Evolutionary conservation across 1,284 basidiomycete genomes (phyloP).

Genomic region (Leccinum holopus): DNA sequence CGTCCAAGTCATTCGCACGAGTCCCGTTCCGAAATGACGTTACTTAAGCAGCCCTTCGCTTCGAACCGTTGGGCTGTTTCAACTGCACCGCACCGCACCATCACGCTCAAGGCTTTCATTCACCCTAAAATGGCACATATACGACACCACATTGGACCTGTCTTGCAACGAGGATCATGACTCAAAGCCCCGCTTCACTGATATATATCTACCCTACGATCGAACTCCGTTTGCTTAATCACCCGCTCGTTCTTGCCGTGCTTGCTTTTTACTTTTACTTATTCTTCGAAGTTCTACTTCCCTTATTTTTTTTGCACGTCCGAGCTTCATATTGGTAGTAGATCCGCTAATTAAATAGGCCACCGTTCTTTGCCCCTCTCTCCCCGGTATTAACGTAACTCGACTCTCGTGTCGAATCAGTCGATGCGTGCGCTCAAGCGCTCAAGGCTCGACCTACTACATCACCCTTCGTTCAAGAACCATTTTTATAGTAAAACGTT

Average conservation of each 20-base stretch:
- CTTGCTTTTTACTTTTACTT: slow-evolving; percentile 1
- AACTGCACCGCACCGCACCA: background rate
- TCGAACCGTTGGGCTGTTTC: slow-evolving; percentile 1
- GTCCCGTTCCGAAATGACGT: slow-evolving; percentile 21
- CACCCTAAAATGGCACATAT: slow-evolving; percentile 21
- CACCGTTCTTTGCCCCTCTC: background rate
- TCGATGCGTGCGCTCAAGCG: no score
- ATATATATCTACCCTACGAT: slow-evolving; percentile 12
- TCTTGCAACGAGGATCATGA: slow-evolving; percentile 32
- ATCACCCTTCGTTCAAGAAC: background rate
- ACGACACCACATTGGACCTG: slow-evolving; percentile 22
- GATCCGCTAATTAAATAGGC: slow-evolving; percentile 22
- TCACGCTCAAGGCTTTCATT: slow-evolving; percentile 25
- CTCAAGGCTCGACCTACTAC: no score
- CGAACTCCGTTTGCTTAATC: slow-evolving; percentile 25
- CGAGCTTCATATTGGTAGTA: slow-evolving; percentile 19
- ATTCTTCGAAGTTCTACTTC: background rate
- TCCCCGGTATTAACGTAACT: background rate
- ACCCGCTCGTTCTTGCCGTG: slow-evolving; percentile 8
- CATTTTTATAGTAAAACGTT: background rate
- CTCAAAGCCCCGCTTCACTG: background rate
- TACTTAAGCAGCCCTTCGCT: slow-evolving; percentile 6
- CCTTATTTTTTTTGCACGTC: slow-evolving; percentile 1
- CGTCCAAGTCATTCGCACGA: slow-evolving; percentile 8
- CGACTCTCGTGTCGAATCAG: no score